Evolutionary conservation across 495 filamentous ascomycete genomes (phyloP).

Genomic region (Aspergillus sclerotioniger): DNA sequence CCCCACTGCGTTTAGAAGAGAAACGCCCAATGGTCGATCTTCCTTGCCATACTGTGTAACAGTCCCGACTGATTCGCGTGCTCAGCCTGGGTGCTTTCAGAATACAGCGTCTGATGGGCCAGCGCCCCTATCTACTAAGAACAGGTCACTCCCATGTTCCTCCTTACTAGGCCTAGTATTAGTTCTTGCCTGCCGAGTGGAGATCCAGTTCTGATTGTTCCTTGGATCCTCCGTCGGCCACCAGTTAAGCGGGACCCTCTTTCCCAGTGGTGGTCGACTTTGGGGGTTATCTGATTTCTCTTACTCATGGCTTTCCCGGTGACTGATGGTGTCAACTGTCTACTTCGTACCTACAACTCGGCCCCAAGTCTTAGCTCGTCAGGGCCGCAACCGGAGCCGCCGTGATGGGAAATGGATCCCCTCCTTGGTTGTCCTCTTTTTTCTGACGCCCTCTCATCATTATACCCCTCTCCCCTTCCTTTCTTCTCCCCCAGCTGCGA

Average conservation of each 20-base stretch:
- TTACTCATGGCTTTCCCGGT: neutral
- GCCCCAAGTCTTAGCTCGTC: neutral
- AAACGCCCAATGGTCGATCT: neutral
- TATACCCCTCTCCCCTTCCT: neutral
- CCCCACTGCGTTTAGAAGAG: conserved; percentile 3
- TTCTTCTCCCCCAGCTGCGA: neutral
- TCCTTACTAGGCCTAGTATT: too few species aligned
- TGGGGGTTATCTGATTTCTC: neutral
- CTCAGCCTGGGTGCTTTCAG: too few species aligned
- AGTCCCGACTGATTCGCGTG: too few species aligned
- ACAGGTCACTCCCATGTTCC: too few species aligned
- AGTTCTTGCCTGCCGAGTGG: conserved; percentile 14
- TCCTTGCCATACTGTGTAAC: neutral
- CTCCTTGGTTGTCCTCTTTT: neutral
- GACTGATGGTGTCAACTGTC: conserved; percentile 5
- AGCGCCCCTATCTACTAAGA: too few species aligned
- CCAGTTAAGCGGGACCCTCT: conserved; percentile 2
- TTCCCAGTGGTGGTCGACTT: neutral
- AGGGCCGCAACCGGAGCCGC: conserved; percentile 15
- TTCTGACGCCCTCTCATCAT: neutral
- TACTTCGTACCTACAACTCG: too few species aligned
- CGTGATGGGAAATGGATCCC: conserved; percentile 5
- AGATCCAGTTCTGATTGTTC: conserved; percentile 9
- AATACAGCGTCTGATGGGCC: too few species aligned
- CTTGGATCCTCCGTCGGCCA: neutral